These are phyloP conservation scores for Vanrija sp. DNA, from an alignment of 1,284 basidiomycete genomes.

Conservation along the genomic window DNA sequence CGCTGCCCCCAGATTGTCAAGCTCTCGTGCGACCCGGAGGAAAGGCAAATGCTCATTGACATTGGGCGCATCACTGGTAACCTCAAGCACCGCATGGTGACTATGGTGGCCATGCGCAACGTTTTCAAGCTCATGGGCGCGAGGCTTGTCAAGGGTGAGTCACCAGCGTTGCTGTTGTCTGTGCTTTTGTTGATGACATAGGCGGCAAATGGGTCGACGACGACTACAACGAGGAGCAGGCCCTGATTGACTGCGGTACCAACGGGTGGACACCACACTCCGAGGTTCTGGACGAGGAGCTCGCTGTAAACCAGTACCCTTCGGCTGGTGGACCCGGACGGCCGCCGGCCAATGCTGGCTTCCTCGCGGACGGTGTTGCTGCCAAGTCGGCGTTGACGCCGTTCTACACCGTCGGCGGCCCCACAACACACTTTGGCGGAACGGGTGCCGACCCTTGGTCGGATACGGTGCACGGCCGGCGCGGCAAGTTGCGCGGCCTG, in stretches of 20 bases:
- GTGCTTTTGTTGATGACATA: slow-evolving; percentile 39
- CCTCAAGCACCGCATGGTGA: slow-evolving; percentile 84
- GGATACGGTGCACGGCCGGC: slow-evolving; percentile 66
- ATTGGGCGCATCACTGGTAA: slow-evolving; percentile 82
- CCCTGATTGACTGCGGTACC: slow-evolving; percentile 64
- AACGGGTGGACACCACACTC: slow-evolving; percentile 71
- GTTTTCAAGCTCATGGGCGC: slow-evolving; percentile 93
- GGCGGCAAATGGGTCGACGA: slow-evolving; percentile 88
- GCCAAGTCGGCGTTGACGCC: slow-evolving; percentile 38
- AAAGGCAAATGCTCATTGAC: slow-evolving; percentile 87
- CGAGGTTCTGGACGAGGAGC: slow-evolving; percentile 70
- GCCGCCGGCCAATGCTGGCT: slow-evolving; percentile 18
- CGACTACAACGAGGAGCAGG: slow-evolving; percentile 89
- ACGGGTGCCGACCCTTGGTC: slow-evolving; percentile 77
- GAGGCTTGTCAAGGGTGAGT: slow-evolving; percentile 76
- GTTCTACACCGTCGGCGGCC: slow-evolving; percentile 75
- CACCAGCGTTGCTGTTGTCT: background rate
- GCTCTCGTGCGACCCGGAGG: slow-evolving; percentile 74
- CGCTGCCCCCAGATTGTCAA: slow-evolving; percentile 86
- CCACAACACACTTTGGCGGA: slow-evolving; percentile 79
- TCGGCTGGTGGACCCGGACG: slow-evolving; percentile 32
- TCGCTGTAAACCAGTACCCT: slow-evolving; percentile 27
- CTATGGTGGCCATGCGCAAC: slow-evolving; percentile 85
- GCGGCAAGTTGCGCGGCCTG: slow-evolving; percentile 52
- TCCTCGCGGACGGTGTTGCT: slow-evolving; percentile 43